These are phyloP conservation scores for Fusarium pseudonygamai DNA, from an alignment of 2,329 filamentous ascomycete genomes.

Conservation along the genomic window DNA sequence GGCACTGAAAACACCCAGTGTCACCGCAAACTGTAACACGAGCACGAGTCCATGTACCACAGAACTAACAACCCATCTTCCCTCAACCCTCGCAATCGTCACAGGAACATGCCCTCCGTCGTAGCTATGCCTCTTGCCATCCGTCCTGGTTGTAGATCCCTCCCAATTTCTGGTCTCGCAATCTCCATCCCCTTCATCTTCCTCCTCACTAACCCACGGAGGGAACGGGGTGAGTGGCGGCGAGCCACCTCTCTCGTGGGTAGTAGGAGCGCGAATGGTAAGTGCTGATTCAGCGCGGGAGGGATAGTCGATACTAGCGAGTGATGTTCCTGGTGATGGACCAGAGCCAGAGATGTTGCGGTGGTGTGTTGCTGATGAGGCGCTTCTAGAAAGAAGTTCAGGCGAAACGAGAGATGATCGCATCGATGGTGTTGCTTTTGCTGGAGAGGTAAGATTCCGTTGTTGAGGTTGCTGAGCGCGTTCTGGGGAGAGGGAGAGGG, in stretches of 20 bases:
- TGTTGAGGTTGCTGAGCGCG: not conserved
- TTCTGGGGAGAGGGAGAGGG: constrained; percentile 28
- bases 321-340: constrained; percentile 6
- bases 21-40: constrained; percentile 38
- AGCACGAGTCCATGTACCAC: constrained; percentile 43
- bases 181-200: constrained; percentile 29
- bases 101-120: constrained; percentile 2
- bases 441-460: constrained; percentile 19
- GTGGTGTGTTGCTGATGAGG: not conserved
- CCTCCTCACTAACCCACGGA: constrained; percentile 34
- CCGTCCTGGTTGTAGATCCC: not conserved
- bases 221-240: constrained; percentile 44
- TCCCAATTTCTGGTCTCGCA: constrained; percentile 26
- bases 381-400: constrained; percentile 5
- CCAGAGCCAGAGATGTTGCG: constrained; percentile 8
- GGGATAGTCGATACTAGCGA: constrained; percentile 19
- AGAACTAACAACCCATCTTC: constrained; percentile 26
- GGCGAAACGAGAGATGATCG: constrained; percentile 21
- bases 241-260: constrained; percentile 2
- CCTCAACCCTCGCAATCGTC: constrained; percentile 8
- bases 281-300: constrained; percentile 31
- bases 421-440: not conserved
- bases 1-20: constrained; percentile 40
- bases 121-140: constrained; percentile 3
- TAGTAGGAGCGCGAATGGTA: constrained; percentile 29